Conservation (phyloP, 1,284 basidiomycete species). For the Waitea zeae region DNA sequence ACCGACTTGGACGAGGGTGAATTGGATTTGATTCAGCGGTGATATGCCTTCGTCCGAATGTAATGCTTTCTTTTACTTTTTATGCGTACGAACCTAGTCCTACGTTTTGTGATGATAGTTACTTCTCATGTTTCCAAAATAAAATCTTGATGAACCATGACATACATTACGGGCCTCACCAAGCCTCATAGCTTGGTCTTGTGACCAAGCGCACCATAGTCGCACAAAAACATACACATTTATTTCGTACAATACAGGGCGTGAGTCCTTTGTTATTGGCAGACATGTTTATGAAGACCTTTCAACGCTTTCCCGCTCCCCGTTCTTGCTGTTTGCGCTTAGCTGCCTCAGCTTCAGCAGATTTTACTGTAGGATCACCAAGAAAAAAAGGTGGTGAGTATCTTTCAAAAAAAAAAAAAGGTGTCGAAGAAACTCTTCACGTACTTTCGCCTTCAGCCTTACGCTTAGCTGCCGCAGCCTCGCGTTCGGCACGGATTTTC, state of each 20-base stretch:
- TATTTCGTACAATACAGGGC: background rate
- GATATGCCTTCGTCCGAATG: background rate
- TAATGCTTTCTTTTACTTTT: background rate
- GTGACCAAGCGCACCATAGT: background rate
- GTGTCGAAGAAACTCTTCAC: no score
- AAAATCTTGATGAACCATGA: background rate
- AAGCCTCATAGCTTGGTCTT: background rate
- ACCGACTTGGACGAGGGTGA: constrained; percentile 44
- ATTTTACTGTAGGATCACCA: background rate
- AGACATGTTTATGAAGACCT: no score
- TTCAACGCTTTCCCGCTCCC: no score
- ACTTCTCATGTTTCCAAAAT: background rate
- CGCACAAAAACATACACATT: background rate
- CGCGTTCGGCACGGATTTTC: constrained; percentile 73
- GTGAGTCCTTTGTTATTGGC: no score
- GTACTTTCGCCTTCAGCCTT: constrained; percentile 79
- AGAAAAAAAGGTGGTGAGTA: background rate
- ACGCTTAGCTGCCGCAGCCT: constrained; percentile 69
- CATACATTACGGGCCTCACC: background rate
- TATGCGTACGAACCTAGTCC: background rate
- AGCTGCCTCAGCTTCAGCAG: background rate
- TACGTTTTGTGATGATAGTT: background rate
- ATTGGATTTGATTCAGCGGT: constrained; percentile 34
- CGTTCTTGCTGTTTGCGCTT: background rate
- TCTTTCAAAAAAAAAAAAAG: background rate